phyloP scores from a whole-genome alignment of 441 rosid species.

The Mallotus repandus region DNA sequence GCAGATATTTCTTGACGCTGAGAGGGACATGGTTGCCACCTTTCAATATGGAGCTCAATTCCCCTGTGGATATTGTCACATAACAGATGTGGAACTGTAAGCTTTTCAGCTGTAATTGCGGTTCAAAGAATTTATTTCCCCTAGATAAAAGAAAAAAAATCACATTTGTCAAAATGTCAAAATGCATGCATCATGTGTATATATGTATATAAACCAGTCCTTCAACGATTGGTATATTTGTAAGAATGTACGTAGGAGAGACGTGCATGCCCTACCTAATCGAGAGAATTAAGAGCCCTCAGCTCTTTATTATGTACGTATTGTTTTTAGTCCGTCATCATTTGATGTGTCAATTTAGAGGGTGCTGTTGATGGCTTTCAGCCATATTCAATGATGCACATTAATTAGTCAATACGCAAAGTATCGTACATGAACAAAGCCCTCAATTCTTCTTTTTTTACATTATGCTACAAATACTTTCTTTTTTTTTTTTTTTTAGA shows the following conservation, averaged over 20 bases:
- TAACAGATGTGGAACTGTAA: conserved; percentile 71
- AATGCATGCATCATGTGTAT: too few species aligned
- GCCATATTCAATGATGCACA: neutral
- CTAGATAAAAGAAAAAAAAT: neutral
- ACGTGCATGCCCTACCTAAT: neutral
- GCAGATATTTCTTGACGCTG: conserved; percentile 82
- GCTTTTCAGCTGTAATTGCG: conserved; percentile 9
- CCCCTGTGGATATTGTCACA: conserved; percentile 96
- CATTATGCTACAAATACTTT: too few species aligned
- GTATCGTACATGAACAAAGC: neutral
- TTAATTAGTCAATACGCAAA: neutral
- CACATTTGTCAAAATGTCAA: too few species aligned
- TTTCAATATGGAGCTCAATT: conserved; percentile 96
- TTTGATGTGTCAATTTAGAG: neutral
- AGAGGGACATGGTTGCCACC: conserved; percentile 93
- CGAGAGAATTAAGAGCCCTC: neutral
- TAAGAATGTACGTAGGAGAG: too few species aligned
- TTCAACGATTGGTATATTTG: too few species aligned
- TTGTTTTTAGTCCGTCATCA: neutral
- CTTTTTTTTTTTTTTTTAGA: too few species aligned
- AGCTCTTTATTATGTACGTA: neutral
- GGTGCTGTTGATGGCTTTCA: neutral
- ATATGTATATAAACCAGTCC: too few species aligned
- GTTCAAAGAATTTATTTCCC: conserved; percentile 11
- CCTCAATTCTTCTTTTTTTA: neutral